These are phyloP conservation scores for Colletotrichum lindemuthianum DNA, from an alignment of 2,329 filamentous ascomycete species.

Conservation along the genomic window DNA sequence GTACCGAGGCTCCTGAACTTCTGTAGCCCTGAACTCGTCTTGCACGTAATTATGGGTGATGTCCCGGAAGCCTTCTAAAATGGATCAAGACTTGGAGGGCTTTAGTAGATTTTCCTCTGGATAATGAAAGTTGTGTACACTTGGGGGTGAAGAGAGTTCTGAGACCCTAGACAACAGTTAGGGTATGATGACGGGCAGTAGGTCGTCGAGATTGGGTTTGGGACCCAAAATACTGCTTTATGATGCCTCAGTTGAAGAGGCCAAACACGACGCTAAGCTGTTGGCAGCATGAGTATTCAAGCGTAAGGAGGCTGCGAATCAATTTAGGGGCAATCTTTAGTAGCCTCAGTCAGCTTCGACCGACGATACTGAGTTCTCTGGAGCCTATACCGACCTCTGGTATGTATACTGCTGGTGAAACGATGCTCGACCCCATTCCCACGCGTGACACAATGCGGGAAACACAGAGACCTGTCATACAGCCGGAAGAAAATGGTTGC, in stretches of 20 bases:
- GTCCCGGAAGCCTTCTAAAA: slow-evolving; percentile 41
- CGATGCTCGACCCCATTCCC: slow-evolving; percentile 41
- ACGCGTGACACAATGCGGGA: slow-evolving; percentile 42
- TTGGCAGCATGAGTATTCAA: slow-evolving; percentile 47
- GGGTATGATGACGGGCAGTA: slow-evolving; percentile 40
- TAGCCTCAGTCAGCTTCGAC: background rate
- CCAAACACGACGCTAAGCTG: slow-evolving; percentile 47
- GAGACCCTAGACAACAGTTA: slow-evolving; percentile 41
- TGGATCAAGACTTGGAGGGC: slow-evolving; percentile 37
- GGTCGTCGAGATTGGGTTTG: slow-evolving; percentile 43
- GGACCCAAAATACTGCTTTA: slow-evolving; percentile 40
- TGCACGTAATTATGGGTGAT: slow-evolving; percentile 43
- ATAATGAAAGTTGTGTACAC: slow-evolving; percentile 41
- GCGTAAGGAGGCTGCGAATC: slow-evolving; percentile 44
- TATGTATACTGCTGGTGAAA: slow-evolving; percentile 43
- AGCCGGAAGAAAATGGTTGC: slow-evolving; percentile 43
- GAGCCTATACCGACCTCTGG: slow-evolving; percentile 37
- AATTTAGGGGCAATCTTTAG: slow-evolving; percentile 40
- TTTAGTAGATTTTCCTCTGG: slow-evolving; percentile 36
- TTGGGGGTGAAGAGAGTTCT: slow-evolving; percentile 41
- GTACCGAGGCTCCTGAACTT: slow-evolving; percentile 42
- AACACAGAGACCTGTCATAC: slow-evolving; percentile 39
- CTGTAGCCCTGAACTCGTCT: slow-evolving; percentile 43
- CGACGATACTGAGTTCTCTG: too few relatives aligned
- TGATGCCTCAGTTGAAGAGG: slow-evolving; percentile 48